Evolutionary conservation across 305 asterid species (phyloP).

Genomic region (Andrographis paniculata): DNA sequence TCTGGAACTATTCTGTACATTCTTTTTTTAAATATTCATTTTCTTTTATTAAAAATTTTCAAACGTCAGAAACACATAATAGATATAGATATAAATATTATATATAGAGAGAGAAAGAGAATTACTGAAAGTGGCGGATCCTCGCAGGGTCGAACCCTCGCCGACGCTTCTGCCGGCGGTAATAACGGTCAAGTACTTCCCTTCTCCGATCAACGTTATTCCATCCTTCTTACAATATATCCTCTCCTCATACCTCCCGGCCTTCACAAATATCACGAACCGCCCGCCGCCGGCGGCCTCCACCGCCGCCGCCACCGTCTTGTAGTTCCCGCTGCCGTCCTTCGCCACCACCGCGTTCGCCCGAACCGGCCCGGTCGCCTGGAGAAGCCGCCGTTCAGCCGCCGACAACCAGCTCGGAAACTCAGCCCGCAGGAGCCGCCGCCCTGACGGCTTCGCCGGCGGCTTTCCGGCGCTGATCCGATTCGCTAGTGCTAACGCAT

Average conservation of each 20-base stretch:
- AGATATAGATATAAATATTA: too few species aligned
- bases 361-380: slow-evolving; percentile 16
- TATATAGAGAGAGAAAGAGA: too few species aligned
- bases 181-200: slow-evolving; percentile 45
- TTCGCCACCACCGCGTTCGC: slow-evolving; percentile 40
- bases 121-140: slow-evolving; percentile 51
- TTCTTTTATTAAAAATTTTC: too few species aligned
- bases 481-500: slow-evolving; percentile 40
- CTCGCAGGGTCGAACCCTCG: slow-evolving; percentile 35
- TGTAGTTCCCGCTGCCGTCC: slow-evolving; percentile 45
- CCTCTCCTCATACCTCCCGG: slow-evolving; percentile 32
- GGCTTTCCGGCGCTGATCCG: slow-evolving; percentile 17
- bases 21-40: too few species aligned
- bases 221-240: slow-evolving; percentile 41
- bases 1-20: too few species aligned
- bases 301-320: slow-evolving; percentile 39
- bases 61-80: too few species aligned
- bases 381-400: slow-evolving; percentile 31
- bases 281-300: slow-evolving; percentile 26
- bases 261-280: slow-evolving; percentile 40
- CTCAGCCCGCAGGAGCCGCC: not conserved
- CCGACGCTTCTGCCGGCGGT: slow-evolving; percentile 30
- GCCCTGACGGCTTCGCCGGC: not conserved
- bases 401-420: slow-evolving; percentile 44
- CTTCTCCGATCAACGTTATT: slow-evolving; percentile 55